Percentiles rank a stretch among this genome's conserved stretches.
Evolutionary conservation across 306 rosid species (phyloP).

Genomic region (Begonia masoniana): DNA sequence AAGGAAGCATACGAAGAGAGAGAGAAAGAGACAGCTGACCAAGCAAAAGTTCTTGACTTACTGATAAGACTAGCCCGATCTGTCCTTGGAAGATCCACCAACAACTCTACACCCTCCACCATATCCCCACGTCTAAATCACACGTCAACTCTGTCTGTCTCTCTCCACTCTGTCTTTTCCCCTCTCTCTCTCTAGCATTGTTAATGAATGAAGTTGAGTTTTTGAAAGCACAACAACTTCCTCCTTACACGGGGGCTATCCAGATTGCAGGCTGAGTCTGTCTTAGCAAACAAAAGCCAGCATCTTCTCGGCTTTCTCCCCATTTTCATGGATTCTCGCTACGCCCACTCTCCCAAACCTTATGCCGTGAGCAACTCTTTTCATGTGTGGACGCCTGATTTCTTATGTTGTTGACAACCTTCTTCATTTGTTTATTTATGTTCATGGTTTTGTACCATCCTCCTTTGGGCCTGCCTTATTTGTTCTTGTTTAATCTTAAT

Average conservation of each 20-base stretch:
- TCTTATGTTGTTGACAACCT: too few species aligned
- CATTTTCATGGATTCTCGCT: neutral
- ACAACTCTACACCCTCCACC: slow-evolving; percentile 6
- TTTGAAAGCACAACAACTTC: neutral
- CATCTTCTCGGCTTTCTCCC: neutral
- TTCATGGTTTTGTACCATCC: too few species aligned
- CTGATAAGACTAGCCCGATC: slow-evolving; percentile 4
- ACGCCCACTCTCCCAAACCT: neutral
- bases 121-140: slow-evolving; percentile 15
- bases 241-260: slow-evolving; percentile 1
- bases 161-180: neutral
- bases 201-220: neutral
- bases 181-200: neutral
- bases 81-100: slow-evolving; percentile 7
- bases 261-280: neutral
- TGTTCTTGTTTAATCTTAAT: too few species aligned
- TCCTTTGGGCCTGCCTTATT: too few species aligned
- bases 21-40: slow-evolving; percentile 1
- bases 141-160: slow-evolving; percentile 6
- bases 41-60: slow-evolving; percentile 1
- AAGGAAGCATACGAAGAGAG: neutral
- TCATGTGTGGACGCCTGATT: neutral
- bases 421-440: too few species aligned
- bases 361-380: neutral
- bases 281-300: neutral